These are phyloP conservation scores for Yamadazyma buinensis DNA, from an alignment of 1,139 yeast species.

Conservation along the genomic window DNA sequence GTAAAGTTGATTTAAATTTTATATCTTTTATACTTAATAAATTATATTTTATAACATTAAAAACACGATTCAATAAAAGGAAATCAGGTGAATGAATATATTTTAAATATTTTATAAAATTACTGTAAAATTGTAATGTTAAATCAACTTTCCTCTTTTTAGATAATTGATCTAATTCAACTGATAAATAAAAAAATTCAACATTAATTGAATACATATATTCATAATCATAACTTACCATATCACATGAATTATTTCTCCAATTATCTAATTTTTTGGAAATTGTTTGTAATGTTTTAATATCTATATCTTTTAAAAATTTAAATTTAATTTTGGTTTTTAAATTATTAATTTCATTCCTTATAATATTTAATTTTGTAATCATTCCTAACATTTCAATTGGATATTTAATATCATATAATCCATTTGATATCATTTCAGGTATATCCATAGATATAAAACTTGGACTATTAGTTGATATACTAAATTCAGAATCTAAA, in stretches of 20 bases:
- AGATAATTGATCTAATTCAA: constrained; percentile 41
- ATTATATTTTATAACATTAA: too few species aligned
- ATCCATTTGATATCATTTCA: constrained; percentile 16
- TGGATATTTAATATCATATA: constrained; percentile 13
- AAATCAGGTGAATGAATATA: too few species aligned
- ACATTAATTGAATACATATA: constrained; percentile 33
- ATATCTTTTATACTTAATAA: too few species aligned
- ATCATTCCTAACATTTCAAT: constrained; percentile 1
- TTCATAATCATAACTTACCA: constrained; percentile 31
- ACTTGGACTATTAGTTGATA: constrained; percentile 31
- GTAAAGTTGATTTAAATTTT: too few species aligned
- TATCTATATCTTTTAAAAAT: neutral
- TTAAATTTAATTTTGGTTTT: constrained; percentile 1
- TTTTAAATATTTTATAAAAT: too few species aligned
- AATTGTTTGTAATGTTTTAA: neutral
- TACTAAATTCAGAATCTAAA: constrained; percentile 37
- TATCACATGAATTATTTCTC: constrained; percentile 29
- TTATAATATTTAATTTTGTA: constrained; percentile 12
- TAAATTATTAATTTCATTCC: constrained; percentile 15
- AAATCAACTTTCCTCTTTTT: constrained; percentile 37
- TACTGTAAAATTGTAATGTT: constrained; percentile 38
- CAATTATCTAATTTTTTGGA: constrained; percentile 28
- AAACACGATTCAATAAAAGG: too few species aligned
- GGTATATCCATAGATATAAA: constrained; percentile 24
- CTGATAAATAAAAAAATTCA: constrained; percentile 36